Base-by-base conservation (phyloP, 148 eudicot species). In the Rhododendron henanense region DNA sequence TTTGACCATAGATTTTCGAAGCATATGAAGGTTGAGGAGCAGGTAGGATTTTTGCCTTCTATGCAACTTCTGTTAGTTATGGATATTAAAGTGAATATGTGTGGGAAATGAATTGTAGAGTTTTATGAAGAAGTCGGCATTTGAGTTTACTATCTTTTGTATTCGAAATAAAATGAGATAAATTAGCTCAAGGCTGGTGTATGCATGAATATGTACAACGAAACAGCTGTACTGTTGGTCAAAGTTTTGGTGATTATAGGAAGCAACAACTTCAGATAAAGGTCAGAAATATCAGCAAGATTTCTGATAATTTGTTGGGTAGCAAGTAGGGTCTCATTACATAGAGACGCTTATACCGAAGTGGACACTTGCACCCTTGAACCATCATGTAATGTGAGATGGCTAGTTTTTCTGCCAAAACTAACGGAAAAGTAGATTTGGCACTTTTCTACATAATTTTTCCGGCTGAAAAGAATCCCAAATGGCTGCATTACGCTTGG, bases 11-110 rank as follows among this genome's bases (percentile, higher is more conserved):
- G 97, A 97, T 97, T 97, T 91, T 93, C 99, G 53, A 97, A 97
- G 93, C 99, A 97, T 87, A 92, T 97, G 87, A 97, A 97, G 92
- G 84, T 97, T 50, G 96, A 95, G 85, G 98, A 97, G 25, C 99
- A 97, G 98, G 99, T 97, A 88, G 31, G 84, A 37, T 57, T 88
- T 83, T 74, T 47, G 69, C 50, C 79, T 67, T 83, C 28, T 81
- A 19, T 84, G 37, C 77, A 48, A 82, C 35, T 85, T 59, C 28
- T 80, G 83, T 33, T 31, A 7, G 44, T 85, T 75, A 16, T 74
- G n/a, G 31, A 28, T 48, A 5, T 28, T 28, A 31, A 2, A 69
- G n/a, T 63, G 25, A 45, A 50, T 51, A 10, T 53, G 63, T 50
- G 8, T 25, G 9, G 15, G 6, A 53, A 53, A 79, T 79, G 3